Evolutionary conservation across 2,329 filamentous ascomycete species (phyloP).

Genomic region (Neurospora sp.): DNA sequence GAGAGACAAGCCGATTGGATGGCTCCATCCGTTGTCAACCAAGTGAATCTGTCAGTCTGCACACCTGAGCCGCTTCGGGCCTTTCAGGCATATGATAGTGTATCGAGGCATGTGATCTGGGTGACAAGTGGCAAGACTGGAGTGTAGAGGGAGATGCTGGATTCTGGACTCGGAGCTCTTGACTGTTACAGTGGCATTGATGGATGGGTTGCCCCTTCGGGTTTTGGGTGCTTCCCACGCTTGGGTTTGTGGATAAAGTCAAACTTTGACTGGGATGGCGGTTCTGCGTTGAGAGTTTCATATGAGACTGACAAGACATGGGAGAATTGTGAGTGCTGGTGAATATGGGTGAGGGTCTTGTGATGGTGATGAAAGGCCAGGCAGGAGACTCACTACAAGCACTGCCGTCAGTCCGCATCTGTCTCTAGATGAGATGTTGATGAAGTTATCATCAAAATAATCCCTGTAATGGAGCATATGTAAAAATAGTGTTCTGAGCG

Average conservation of each 20-base stretch:
- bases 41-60: no score
- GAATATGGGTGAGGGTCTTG: not conserved
- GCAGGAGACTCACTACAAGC: not conserved
- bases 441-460: not conserved
- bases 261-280: not conserved
- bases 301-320: not conserved
- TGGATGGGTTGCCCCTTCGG: not conserved
- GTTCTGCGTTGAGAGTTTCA: not conserved
- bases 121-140: constrained; percentile 3
- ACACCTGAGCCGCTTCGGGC: constrained; percentile 7
- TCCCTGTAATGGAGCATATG: not conserved
- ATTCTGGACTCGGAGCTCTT: not conserved
- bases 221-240: not conserved
- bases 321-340: not conserved
- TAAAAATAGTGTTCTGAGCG: not conserved
- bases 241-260: not conserved
- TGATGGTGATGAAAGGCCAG: not conserved
- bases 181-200: not conserved
- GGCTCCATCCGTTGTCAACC: not conserved
- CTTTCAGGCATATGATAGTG: constrained; percentile 9
- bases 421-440: not conserved
- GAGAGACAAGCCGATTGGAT: constrained; percentile 5
- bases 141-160: not conserved
- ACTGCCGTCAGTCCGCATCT: not conserved
- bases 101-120: not conserved